These are phyloP conservation scores for Coriaria nepalensis DNA, from an alignment of 306 rosid species.

Conservation along the genomic window DNA sequence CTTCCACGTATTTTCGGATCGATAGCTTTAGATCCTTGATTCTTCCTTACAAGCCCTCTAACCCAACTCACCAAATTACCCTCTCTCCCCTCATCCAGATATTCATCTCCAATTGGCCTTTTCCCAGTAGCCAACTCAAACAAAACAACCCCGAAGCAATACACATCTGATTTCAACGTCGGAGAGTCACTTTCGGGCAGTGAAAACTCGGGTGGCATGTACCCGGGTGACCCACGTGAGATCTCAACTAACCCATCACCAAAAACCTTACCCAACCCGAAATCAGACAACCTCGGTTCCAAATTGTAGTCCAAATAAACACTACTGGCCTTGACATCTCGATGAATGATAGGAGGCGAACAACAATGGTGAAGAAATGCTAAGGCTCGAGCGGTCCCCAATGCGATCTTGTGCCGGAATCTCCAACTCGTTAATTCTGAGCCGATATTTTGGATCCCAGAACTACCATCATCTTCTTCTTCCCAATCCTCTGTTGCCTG, in stretches of 20 bases:
- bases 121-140: constrained; percentile 82
- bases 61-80: constrained; percentile 80
- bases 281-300: constrained; percentile 92
- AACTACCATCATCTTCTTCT: constrained; percentile 46
- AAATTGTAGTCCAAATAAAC: constrained; percentile 78
- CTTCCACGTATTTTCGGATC: constrained; percentile 66
- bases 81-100: constrained; percentile 54
- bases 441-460: constrained; percentile 60
- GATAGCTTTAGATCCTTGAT: constrained; percentile 46
- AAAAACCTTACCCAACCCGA: constrained; percentile 79
- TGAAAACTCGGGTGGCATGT: constrained; percentile 74
- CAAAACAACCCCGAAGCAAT: constrained; percentile 81
- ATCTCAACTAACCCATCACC: constrained; percentile 75
- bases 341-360: constrained; percentile 85
- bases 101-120: constrained; percentile 76
- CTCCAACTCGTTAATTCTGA: constrained; percentile 82
- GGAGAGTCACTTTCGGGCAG: constrained; percentile 46
- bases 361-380: constrained; percentile 99
- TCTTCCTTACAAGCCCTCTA: constrained; percentile 65
- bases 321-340: constrained; percentile 88
- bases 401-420: constrained; percentile 84
- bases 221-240: constrained; percentile 60
- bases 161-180: constrained; percentile 85
- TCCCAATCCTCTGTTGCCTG: constrained; percentile 92
- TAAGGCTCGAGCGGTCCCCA: constrained; percentile 86